Percentiles rank a stretch among this genome's conserved stretches.
Evolutionary conservation across 2,329 filamentous ascomycete genomes (phyloP).

Genomic region (Alternaria consortialis): DNA sequence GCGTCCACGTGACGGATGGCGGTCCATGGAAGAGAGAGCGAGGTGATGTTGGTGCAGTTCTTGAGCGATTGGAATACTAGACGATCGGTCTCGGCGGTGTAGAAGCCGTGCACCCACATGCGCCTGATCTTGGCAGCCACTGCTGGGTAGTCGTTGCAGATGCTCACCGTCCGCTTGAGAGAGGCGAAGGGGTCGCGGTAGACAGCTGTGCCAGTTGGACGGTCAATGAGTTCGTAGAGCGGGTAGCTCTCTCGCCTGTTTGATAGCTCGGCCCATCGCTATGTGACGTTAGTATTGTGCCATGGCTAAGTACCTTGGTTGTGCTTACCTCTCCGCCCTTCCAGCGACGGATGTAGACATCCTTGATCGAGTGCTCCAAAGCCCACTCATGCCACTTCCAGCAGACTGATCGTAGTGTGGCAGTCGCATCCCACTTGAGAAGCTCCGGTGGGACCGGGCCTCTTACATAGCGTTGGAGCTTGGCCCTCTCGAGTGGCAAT

Average conservation of each 20-base stretch:
- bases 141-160: conserved; percentile 57
- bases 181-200: conserved; percentile 63
- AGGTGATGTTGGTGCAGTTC: conserved; percentile 58
- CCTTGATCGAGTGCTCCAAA: conserved; percentile 60
- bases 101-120: conserved; percentile 65
- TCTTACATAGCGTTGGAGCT: conserved; percentile 60
- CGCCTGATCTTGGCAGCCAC: conserved; percentile 61
- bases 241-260: conserved; percentile 55
- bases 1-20: conserved; percentile 59
- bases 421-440: conserved; percentile 61
- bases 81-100: conserved; percentile 60
- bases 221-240: conserved; percentile 60
- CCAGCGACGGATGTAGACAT: conserved; percentile 63
- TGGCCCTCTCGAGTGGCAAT: conserved; percentile 55
- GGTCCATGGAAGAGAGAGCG: conserved; percentile 63
- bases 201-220: conserved; percentile 58
- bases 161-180: conserved; percentile 57
- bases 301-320: not conserved
- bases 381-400: conserved; percentile 64
- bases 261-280: conserved; percentile 62
- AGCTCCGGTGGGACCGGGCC: conserved; percentile 61
- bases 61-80: conserved; percentile 60
- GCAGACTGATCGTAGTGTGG: conserved; percentile 60
- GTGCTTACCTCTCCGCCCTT: conserved; percentile 55
- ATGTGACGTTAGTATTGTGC: conserved; percentile 33